phyloP scores from a whole-genome alignment of 768 basidiomycete species.

The Trametes gibbosa region DNA sequence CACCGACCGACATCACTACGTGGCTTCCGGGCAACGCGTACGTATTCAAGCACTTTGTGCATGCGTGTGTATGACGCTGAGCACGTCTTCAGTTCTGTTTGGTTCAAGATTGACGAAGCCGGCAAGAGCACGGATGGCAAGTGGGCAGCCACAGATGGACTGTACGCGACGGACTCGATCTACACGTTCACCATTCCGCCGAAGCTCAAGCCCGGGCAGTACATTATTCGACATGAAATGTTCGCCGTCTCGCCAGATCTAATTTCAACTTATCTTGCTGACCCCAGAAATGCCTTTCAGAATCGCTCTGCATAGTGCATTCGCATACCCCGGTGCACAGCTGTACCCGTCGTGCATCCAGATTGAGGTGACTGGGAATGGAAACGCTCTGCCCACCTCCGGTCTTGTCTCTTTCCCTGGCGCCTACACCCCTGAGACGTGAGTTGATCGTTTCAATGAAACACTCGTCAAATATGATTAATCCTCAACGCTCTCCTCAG shows the following conservation, averaged over 20 bases:
- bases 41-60: background rate
- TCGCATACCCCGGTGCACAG: conserved; percentile 42
- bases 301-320: conserved; percentile 41
- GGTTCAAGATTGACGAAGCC: conserved; percentile 49
- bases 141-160: conserved; percentile 44
- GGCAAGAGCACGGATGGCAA: conserved; percentile 45
- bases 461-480: background rate
- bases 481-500: background rate
- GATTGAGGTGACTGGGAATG: conserved; percentile 44
- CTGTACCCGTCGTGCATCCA: conserved; percentile 48
- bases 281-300: conserved; percentile 22
- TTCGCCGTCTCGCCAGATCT: conserved; percentile 17
- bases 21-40: conserved; percentile 43
- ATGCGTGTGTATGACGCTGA: too few species aligned
- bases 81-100: conserved; percentile 37
- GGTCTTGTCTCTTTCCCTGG: conserved; percentile 49
- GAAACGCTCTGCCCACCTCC: conserved; percentile 41
- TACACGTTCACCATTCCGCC: conserved; percentile 48
- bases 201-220: conserved; percentile 45
- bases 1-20: conserved; percentile 42
- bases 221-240: conserved; percentile 50
- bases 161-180: conserved; percentile 38
- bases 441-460: conserved; percentile 15
- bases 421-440: conserved; percentile 38
- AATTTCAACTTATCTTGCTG: background rate